Percentiles rank a stretch among this genome's conserved stretches.
Conservation (phyloP, 306 rosid species). For the Astragalus membranaceus region DNA sequence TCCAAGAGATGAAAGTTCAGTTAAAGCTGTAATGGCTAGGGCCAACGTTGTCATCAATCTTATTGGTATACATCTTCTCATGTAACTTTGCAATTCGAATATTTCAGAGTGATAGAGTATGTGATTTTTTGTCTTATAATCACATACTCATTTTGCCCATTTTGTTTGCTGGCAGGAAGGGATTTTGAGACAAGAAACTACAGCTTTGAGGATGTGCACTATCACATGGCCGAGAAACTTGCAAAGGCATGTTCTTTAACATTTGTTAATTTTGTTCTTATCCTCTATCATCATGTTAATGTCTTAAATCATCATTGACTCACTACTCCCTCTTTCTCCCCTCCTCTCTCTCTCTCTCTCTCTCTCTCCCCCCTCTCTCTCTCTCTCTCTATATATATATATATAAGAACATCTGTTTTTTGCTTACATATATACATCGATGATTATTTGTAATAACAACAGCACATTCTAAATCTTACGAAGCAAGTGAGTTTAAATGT, state of each 20-base stretch:
- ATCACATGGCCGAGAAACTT: conserved; percentile 85
- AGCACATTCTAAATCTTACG: neutral
- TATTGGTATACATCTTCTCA: conserved; percentile 54
- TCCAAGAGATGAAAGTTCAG: conserved; percentile 91
- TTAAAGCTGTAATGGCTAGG: conserved; percentile 95
- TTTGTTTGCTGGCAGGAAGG: conserved; percentile 65
- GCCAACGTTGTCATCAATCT: conserved; percentile 95
- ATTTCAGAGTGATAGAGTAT: neutral
- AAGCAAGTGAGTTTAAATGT: neutral
- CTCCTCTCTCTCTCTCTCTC: too few relatives aligned
- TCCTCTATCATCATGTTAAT: conserved; percentile 12
- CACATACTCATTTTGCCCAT: conserved; percentile 12
- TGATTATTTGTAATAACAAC: conserved; percentile 1
- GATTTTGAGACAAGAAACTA: conserved; percentile 94
- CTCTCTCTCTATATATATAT: too few relatives aligned
- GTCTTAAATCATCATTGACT: neutral
- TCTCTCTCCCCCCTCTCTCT: too few relatives aligned
- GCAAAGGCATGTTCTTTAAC: conserved; percentile 47
- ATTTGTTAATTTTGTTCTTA: neutral
- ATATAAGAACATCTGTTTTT: neutral
- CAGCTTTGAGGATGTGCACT: conserved; percentile 91
- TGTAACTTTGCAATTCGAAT: conserved; percentile 7
- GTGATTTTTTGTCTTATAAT: conserved; percentile 7
- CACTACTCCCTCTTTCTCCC: neutral
- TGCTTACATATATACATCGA: neutral